Base-by-base conservation (phyloP, 1,284 basidiomycete species). In the Heterobasidion occidentale region DNA sequence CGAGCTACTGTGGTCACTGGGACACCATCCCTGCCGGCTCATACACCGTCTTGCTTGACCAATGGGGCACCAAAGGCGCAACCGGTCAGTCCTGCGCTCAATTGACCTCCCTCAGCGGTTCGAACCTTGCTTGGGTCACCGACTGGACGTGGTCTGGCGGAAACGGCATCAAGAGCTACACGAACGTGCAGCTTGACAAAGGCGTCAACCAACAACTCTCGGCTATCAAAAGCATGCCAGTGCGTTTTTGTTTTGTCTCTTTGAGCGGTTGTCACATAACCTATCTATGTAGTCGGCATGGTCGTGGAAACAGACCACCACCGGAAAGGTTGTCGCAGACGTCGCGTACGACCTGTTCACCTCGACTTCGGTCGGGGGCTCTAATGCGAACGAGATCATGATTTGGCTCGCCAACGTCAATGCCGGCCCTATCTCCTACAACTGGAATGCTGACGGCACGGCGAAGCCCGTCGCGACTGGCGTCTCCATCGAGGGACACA, bases 271-370 rank as follows among this genome's bases (percentile, higher is more conserved):
- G 4, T 47, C 27, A 6, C 3, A 11, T 27, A 15, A 44, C 3
- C 11, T 4, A 20, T 17, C 8, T 19, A 34, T 15, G 27, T 54
- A 80, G 78, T 62, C 74, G 12, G 64, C 59, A 0, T 80, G 77
- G 78, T 9, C 64, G 3, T 80, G 79, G 78, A 67, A 65, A 33
- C 73, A 75, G 57, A 59, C 56, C 33, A 59, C 61, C 11, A 63
- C 63, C 1, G 69, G 66, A 9, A 59, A 57, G 0, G 62, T 74
- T 57, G 76, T 81, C 47, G 77, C 78, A 0, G 75, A 86, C 59
- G 73, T 84, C 51, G 79, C 83, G 9, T 87, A 76, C 60, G 84
- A 87, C 60, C 61, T 86, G 1, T 87, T 86, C 71, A 86, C 84
- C 0, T 76, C 83, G 1, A 67, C 67, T 56, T 71, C 72, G 1